Base-by-base conservation (phyloP, 1,139 yeast genomes). In the Debaryomycetaceae sp. region DNA sequence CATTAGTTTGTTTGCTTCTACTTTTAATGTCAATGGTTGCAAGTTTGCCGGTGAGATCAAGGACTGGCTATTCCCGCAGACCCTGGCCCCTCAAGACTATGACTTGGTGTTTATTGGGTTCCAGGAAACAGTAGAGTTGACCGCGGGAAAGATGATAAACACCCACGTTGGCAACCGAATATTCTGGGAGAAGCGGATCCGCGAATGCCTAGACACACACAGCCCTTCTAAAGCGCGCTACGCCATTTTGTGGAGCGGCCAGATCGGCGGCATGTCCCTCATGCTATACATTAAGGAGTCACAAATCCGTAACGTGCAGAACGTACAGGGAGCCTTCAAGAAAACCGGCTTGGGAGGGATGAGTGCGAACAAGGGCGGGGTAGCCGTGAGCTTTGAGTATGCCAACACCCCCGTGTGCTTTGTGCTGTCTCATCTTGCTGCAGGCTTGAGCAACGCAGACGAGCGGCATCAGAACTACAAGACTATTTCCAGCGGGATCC, bases 281-380 rank as follows among this genome's bases (percentile, higher is more conserved):
- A 57, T 87, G 48, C 29, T 49, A 13, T 49, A 47, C 26, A 41
- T 44, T 25, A 46, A 44, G 27, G 51, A 47, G 25, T 29, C 25
- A 27, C 63, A 49, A 40, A 39, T 76, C 13, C 51, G 66, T 4
- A 55, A 68, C 34, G 64, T 83, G 12, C 66, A 78, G 18, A 68
- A 73, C 38, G 77, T 83, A 5, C 83, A 77, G 48, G 85, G 94
- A 23, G 66, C 82, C 14, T 69, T 75, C 21, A 90, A 86, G 43
- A 90, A 90, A 44, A 92, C 98, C 0, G 99, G 99, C 0, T 61
- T 90, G 30, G 95, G 41, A 38, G 47, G 55, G 19, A 41, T 49
- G 40, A 80, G 95, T 25, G 97, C 97, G 13, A 90, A 90, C 47
- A 90, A 90, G 52, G 99, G 99, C 20, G 95, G 90, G 2, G 78